Evolutionary conservation across 345 rosid species (phyloP).

Genomic region (Rhizophora mangle): DNA sequence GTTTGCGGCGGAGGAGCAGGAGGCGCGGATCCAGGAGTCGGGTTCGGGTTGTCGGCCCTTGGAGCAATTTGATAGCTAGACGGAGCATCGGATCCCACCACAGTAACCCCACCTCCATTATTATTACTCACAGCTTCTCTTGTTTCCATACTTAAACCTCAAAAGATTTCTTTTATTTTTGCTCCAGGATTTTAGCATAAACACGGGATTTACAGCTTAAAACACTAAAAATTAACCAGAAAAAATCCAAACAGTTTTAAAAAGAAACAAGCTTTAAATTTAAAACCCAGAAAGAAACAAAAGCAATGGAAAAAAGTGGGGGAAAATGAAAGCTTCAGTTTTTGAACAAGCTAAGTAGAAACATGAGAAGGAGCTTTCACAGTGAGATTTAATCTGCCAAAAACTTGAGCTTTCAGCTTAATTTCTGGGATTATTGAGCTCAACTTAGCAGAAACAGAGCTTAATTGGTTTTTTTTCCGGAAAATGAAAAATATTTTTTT

Average conservation of each 20-base stretch:
- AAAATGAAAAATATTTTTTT: background rate
- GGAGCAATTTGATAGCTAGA: constrained; percentile 79
- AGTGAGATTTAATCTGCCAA: constrained; percentile 13
- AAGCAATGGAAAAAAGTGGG: background rate
- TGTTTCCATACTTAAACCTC: constrained; percentile 59
- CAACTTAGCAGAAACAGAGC: constrained; percentile 12
- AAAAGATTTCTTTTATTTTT: background rate
- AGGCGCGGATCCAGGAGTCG: constrained; percentile 40
- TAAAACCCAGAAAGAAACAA: constrained; percentile 1
- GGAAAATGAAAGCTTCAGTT: constrained; percentile 8
- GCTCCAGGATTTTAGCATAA: constrained; percentile 29
- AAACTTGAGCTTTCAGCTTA: constrained; percentile 11
- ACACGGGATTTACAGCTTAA: constrained; percentile 40
- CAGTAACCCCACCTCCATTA: constrained; percentile 61
- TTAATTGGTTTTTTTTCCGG: constrained; percentile 3
- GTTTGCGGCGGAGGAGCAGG: constrained; percentile 28
- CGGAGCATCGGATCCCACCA: constrained; percentile 89
- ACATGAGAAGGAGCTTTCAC: constrained; percentile 8
- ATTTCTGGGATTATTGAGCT: constrained; percentile 23
- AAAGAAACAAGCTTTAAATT: constrained; percentile 6
- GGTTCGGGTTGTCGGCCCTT: constrained; percentile 53
- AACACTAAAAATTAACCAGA: constrained; percentile 9
- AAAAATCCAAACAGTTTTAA: background rate
- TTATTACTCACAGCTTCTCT: constrained; percentile 49
- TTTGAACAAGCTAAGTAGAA: constrained; percentile 1